These are phyloP conservation scores for Trypanosoma avium DNA, from an alignment of 208 protist species.

Conservation along the genomic window DNA sequence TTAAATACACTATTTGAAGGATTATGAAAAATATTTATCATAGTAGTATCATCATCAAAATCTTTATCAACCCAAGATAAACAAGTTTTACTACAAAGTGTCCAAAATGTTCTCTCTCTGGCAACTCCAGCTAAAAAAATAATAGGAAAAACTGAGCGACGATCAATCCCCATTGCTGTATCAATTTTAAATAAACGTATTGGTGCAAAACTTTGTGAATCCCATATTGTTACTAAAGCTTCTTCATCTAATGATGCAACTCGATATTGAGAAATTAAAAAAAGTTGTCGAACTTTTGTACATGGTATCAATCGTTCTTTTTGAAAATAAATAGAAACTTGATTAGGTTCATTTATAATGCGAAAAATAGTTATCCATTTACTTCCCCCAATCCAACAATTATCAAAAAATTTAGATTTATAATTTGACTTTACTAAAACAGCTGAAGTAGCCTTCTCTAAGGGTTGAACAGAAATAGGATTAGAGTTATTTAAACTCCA, in stretches of 20 bases:
- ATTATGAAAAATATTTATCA: neutral
- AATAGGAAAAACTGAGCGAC: neutral
- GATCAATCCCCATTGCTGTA: slow-evolving; percentile 7
- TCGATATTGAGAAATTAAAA: slow-evolving; percentile 2
- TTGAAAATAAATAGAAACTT: neutral
- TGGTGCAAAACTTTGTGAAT: slow-evolving; percentile 9
- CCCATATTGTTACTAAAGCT: slow-evolving; percentile 25
- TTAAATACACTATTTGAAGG: neutral
- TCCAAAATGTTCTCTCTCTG: slow-evolving; percentile 5
- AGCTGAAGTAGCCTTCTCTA: slow-evolving; percentile 7
- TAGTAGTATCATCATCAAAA: neutral
- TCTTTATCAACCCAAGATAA: slow-evolving; percentile 17
- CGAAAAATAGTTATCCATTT: slow-evolving; percentile 26
- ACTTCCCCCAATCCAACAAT: slow-evolving; percentile 14
- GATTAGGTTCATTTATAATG: neutral
- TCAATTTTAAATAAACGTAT: slow-evolving; percentile 26
- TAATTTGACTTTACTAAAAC: neutral
- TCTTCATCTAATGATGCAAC: slow-evolving; percentile 23
- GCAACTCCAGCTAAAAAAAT: slow-evolving; percentile 1
- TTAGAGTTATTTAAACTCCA: neutral
- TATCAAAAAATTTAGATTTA: neutral
- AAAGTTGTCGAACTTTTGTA: slow-evolving; percentile 12
- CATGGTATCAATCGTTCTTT: slow-evolving; percentile 23
- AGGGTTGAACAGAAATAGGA: neutral
- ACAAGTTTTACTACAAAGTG: neutral